Conservation (phyloP, 2,329 filamentous ascomycete genomes). For the Sclerotinia subarctica region DNA sequence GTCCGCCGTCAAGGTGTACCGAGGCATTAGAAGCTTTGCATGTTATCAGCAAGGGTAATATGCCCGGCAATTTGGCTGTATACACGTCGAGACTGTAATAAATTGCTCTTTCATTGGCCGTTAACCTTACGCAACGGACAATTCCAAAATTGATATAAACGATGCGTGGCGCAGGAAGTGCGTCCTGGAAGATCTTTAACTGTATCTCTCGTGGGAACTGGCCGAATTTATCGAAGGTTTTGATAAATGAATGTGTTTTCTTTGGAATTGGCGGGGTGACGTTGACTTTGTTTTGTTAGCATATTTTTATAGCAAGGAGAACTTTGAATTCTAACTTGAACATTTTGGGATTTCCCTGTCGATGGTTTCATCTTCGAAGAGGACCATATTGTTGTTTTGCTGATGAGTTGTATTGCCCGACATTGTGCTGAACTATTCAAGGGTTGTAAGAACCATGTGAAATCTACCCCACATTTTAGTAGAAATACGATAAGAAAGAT, state of each 20-base stretch:
- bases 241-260: not conserved
- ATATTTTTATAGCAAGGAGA: accelerated
- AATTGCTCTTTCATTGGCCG: too few relatives aligned
- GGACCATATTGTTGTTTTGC: not conserved
- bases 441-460: too few relatives aligned
- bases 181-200: not conserved
- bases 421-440: not conserved
- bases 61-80: too few relatives aligned
- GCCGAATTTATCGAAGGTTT: not conserved
- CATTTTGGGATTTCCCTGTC: not conserved
- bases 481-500: too few relatives aligned
- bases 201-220: not conserved
- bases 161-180: not conserved
- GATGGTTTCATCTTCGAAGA: too few relatives aligned
- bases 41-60: not conserved
- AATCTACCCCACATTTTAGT: too few relatives aligned
- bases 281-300: not conserved
- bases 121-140: too few relatives aligned
- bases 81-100: too few relatives aligned
- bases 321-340: too few relatives aligned
- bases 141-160: not conserved
- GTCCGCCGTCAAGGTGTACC: not conserved
- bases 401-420: not conserved
- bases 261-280: not conserved
- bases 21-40: not conserved